Base-by-base conservation (phyloP, 768 basidiomycete genomes). In the Dioszegia hungarica region DNA sequence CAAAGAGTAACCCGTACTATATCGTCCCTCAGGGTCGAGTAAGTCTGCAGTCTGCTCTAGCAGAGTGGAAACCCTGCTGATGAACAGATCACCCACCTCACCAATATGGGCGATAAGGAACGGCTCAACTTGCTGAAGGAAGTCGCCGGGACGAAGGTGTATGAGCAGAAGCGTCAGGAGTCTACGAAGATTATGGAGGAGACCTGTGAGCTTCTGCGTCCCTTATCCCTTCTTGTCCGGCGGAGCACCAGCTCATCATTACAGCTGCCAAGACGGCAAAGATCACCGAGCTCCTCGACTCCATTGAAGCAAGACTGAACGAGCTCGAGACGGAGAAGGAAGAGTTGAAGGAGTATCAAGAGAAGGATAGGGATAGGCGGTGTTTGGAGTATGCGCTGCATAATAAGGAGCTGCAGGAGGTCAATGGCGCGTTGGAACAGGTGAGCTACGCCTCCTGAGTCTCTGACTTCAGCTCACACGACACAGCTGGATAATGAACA, bases 251-350 rank as follows among this genome's bases (percentile, higher is more conserved):
- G 45, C 39, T 48, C n/a, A 37, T 24, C 10, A 33, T n/a, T 17
- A 2, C 62, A 45, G 91, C 94, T 63, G 82, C 87, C 4, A 97
- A 97, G 69, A 86, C 91, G 9, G 80, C 82, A 14, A 98, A 97
- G 77, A 95, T 99, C 61, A 84, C 81, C 66, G 93, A 97, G 63
- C 78, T 95, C 10, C 81, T 97, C 19, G 85, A 86, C 1, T 90
- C 89, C 70, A 97, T 98, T 68, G 90, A 97, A 60, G 86, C 88
- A 9, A 85, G 93, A 2, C 78, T 99, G 50, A 79, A 81, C 2
- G 94, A 98, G 76, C 85, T 98, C 6, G 94, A 99, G 70, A 91
- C 95, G 69, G 95, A 99, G 78, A 98, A 98, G 73, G 90, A 94
- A 62, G 95, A 99, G 73, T 77, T 99, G 54, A 94, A 93, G 72